Conservation (phyloP, 257 asterid genomes). For the Anisodus acutangulus region DNA sequence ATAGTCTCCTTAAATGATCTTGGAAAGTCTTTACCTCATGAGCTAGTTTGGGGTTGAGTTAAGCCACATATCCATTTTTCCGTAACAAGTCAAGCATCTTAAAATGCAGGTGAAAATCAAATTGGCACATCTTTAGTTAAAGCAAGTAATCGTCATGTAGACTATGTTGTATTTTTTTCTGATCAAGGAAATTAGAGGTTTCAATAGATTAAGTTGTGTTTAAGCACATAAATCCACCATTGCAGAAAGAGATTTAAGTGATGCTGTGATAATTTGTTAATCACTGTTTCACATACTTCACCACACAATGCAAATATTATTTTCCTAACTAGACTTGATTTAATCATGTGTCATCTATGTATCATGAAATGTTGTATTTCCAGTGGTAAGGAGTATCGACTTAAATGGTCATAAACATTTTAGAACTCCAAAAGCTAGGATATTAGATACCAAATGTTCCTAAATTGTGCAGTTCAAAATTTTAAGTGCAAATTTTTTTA, state of each 20-base stretch:
- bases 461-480: background rate
- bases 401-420: background rate
- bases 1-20: background rate
- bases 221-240: constrained; percentile 18
- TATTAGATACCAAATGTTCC: background rate
- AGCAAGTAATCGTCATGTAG: background rate
- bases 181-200: constrained; percentile 1
- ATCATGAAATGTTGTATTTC: background rate
- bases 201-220: background rate
- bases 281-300: background rate
- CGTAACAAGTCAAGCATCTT: background rate
- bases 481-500: no score
- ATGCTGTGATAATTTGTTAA: background rate
- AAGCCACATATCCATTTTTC: background rate
- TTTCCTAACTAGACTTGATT: background rate
- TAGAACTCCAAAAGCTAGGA: background rate
- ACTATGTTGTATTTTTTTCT: background rate
- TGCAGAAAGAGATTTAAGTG: background rate
- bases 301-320: background rate
- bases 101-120: background rate
- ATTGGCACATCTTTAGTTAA: background rate
- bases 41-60: background rate
- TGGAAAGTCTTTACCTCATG: background rate
- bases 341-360: background rate
- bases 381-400: background rate